Evolutionary conservation across 176 grass and related monocot species (phyloP), one percentile per base, ranked within the genome.

Genomic region (Juncus effusus): DNA sequence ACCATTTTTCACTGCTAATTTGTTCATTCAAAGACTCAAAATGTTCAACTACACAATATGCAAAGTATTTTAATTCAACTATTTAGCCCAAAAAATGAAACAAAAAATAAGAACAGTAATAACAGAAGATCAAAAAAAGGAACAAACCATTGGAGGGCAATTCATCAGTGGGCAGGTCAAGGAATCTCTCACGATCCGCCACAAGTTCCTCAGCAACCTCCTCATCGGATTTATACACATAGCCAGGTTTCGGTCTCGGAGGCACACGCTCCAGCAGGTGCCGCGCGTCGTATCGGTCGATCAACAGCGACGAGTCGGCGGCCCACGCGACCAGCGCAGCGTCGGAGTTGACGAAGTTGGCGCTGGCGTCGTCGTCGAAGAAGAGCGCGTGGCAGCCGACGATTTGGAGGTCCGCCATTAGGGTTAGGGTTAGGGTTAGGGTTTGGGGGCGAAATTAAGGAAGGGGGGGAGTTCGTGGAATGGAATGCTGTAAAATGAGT

Each of bases 201-300:
- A 91, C 82, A 6, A 71, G 67, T 55, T 71, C 67, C 14, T 71
- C 67, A 28, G 67, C 67, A 37, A 71, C 35, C 37, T 71, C 51
- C 16, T 71, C 67, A 38, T 71, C 67, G 0, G 67, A 71, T 45
- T 58, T 71, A 44, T 71, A 37, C 10, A 71, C 38, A 13, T 35
- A 71, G 16, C 67, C 67, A 40, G 37, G 67, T 55, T 71, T 71
- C 51, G 94, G 80, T 3, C 85, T 80, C 14, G 82, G 78, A n/a
- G 88, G 94, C n/a, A 97, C 81, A 16, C 88, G 80, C 65, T 97
- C 94, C 47, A 97, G 94, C 3, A 97, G 85, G 80, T 97, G 88
- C 9, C 94, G 83, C 14, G 86, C 88, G 72, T 97, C 94, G 44
- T 97, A 81, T 64, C 94, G 94, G 73, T 97, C 94, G 36, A 97